A percentile compares a stretch with the other conserved stretches of the same genome.
Conservation (phyloP, 163 green algal genomes). For the Prototheca wickerhamii region DNA sequence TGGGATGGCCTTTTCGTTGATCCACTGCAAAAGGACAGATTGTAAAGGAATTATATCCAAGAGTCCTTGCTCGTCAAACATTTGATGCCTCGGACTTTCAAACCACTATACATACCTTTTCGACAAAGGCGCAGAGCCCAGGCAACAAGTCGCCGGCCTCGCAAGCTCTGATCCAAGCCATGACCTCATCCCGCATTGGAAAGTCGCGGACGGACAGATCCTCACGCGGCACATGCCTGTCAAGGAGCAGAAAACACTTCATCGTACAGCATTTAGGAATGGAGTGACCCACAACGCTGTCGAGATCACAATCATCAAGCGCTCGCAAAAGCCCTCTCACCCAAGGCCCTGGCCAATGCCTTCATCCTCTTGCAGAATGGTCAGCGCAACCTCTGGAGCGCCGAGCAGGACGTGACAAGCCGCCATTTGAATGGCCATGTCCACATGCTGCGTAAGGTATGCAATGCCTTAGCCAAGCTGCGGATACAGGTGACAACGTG, state of each 20-base stretch:
- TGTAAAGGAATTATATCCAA: no score
- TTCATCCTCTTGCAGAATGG: conserved; percentile 20
- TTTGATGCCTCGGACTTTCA: neutral
- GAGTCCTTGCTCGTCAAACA: no score
- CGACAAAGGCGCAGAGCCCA: conserved; percentile 12
- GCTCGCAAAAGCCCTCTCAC: neutral
- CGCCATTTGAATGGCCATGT: conserved; percentile 17
- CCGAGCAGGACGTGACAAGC: conserved; percentile 24
- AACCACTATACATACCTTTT: conserved; percentile 1
- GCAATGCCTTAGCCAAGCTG: no score
- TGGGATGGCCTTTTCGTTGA: no score
- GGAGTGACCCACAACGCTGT: no score
- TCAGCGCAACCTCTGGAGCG: conserved; percentile 8
- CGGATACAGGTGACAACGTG: no score
- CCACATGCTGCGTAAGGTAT: conserved; percentile 6
- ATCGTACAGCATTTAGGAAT: neutral
- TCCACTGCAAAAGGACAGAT: no score
- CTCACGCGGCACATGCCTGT: neutral
- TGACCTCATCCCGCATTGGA: conserved; percentile 11
- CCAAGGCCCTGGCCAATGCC: neutral
- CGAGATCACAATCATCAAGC: no score
- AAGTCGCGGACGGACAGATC: neutral
- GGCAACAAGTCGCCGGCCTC: neutral
- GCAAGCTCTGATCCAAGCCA: conserved; percentile 8
- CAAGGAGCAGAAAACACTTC: neutral